Percentiles rank a stretch among this genome's conserved stretches.
These are phyloP conservation scores for Trichoderma atrobrunneum DNA, from an alignment of 2,329 filamentous ascomycete species.

Conservation along the genomic window DNA sequence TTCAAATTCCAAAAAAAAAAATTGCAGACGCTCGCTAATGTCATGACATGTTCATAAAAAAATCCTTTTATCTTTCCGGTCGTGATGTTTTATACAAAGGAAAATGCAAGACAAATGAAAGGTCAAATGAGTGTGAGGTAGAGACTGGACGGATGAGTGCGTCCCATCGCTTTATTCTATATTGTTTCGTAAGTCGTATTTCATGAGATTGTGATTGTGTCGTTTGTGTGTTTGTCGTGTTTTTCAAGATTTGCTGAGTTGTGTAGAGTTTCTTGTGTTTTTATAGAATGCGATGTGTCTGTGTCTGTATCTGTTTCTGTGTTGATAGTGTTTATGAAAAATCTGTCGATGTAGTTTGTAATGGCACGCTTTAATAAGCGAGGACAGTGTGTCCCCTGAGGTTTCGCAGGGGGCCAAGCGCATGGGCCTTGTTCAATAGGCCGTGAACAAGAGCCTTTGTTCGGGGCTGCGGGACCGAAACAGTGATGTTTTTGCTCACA, in stretches of 20 bases:
- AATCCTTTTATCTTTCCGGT: conserved; percentile 11
- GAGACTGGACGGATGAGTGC: conserved; percentile 5
- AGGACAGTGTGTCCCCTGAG: conserved; percentile 18
- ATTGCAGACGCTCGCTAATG: conserved; percentile 7
- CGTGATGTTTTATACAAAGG: conserved; percentile 6
- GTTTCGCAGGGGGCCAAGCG: conserved; percentile 11
- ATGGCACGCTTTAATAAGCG: conserved; percentile 12
- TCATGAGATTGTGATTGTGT: neutral
- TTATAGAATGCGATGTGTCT: neutral
- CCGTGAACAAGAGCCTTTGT: conserved; percentile 17
- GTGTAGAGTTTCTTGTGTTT: neutral
- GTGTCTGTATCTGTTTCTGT: neutral
- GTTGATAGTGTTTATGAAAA: neutral
- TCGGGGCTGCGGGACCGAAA: conserved; percentile 4
- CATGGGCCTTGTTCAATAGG: conserved; percentile 37
- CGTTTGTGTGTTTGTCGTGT: neutral
- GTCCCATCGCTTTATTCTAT: neutral
- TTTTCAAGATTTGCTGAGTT: neutral
- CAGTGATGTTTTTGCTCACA: neutral
- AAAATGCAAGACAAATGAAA: conserved; percentile 2
- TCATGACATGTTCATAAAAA: neutral
- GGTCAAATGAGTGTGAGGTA: conserved; percentile 4
- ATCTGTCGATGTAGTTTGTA: conserved; percentile 2
- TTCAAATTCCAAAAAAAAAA: neutral
- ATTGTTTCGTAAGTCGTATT: conserved; percentile 6